These are phyloP conservation scores for Parathielavia appendiculata DNA, from an alignment of 495 filamentous ascomycete species.

Conservation along the genomic window DNA sequence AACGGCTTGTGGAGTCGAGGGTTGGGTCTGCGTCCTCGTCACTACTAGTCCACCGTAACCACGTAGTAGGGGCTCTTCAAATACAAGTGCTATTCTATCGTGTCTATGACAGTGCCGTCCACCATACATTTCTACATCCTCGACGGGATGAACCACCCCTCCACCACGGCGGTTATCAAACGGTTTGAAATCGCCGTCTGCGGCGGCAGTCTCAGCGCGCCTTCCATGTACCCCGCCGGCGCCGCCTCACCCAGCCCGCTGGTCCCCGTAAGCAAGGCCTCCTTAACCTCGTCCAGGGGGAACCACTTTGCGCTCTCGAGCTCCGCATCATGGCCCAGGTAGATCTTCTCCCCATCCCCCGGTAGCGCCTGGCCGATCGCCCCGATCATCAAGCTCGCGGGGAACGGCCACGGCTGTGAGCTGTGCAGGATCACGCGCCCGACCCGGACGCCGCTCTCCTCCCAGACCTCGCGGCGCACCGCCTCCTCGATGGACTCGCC, in stretches of 20 bases:
- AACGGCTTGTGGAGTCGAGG: too few relatives aligned
- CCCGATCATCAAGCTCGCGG: constrained; percentile 90
- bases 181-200: constrained; percentile 77
- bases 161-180: constrained; percentile 48
- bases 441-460: constrained; percentile 80
- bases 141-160: constrained; percentile 36
- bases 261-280: constrained; percentile 55
- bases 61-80: too few relatives aligned
- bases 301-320: constrained; percentile 88
- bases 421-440: constrained; percentile 88
- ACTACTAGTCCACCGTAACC: too few relatives aligned
- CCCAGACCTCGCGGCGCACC: constrained; percentile 91
- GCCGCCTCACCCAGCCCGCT: constrained; percentile 60
- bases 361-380: constrained; percentile 80
- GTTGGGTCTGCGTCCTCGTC: too few relatives aligned
- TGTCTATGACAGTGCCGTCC: neutral
- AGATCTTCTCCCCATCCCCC: constrained; percentile 69
- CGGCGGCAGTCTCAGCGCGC: constrained; percentile 65
- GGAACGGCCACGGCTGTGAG: constrained; percentile 69
- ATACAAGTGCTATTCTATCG: neutral
- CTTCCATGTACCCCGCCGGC: constrained; percentile 65
- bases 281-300: constrained; percentile 60
- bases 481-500: constrained; percentile 94
- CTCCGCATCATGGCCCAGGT: constrained; percentile 83
- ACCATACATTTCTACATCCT: constrained; percentile 34